Percentiles rank a stretch among this genome's conserved stretches.
Conservation (phyloP, 805 yeast genomes). For the Brettanomyces naardenensis region DNA sequence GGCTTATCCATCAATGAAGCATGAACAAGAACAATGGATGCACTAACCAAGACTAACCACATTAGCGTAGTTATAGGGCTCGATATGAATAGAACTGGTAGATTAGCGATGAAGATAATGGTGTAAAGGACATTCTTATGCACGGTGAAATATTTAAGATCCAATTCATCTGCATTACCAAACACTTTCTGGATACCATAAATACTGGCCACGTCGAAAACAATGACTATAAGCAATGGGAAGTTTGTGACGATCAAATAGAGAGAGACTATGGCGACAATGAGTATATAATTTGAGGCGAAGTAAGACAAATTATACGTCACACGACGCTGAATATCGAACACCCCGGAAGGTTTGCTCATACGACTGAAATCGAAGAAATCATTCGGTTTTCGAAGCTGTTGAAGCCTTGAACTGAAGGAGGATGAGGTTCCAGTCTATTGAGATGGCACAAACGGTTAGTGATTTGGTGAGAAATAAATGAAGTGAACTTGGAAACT, state of each 20-base stretch:
- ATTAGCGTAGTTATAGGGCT: slow-evolving; percentile 83
- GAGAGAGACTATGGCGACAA: slow-evolving; percentile 57
- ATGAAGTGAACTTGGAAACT: slow-evolving; percentile 5
- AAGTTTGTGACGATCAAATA: slow-evolving; percentile 82
- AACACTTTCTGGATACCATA: slow-evolving; percentile 31
- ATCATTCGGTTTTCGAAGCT: slow-evolving; percentile 78
- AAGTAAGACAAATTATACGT: slow-evolving; percentile 79
- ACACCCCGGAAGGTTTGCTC: slow-evolving; percentile 74
- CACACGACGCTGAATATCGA: slow-evolving; percentile 79
- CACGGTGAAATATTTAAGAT: slow-evolving; percentile 44
- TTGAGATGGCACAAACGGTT: neutral
- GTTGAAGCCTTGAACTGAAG: slow-evolving; percentile 54
- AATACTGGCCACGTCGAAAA: slow-evolving; percentile 33
- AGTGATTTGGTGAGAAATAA: neutral
- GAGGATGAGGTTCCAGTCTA: slow-evolving; percentile 30
- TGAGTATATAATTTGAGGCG: slow-evolving; percentile 72
- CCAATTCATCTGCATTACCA: slow-evolving; percentile 19
- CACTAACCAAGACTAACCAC: slow-evolving; percentile 88
- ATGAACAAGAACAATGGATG: slow-evolving; percentile 71
- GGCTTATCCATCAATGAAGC: slow-evolving; percentile 94
- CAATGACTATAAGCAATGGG: slow-evolving; percentile 69
- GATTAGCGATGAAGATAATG: slow-evolving; percentile 57
- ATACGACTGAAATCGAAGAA: slow-evolving; percentile 82
- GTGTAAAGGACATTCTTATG: slow-evolving; percentile 81
- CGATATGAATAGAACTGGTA: slow-evolving; percentile 55